These are phyloP conservation scores for Imleria badia DNA, from an alignment of 768 basidiomycete genomes.

Conservation along the genomic window DNA sequence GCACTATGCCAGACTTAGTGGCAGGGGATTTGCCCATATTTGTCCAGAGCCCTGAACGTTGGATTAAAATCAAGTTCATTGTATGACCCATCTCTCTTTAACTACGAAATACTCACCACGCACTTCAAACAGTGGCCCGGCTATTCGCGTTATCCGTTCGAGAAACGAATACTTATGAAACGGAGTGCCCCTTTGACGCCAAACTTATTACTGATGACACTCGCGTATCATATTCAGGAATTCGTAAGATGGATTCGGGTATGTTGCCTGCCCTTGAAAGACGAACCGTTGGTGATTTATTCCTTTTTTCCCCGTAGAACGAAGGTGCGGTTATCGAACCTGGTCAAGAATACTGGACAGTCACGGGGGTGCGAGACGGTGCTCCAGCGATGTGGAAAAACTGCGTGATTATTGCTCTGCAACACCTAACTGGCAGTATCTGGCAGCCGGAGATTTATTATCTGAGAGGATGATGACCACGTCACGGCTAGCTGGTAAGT, in stretches of 20 bases:
- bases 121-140: slow-evolving; percentile 45
- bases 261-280: slow-evolving; percentile 3
- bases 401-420: slow-evolving; percentile 39
- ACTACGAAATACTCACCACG: background rate
- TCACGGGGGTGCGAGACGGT: slow-evolving; percentile 25
- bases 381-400: slow-evolving; percentile 27
- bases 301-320: slow-evolving; percentile 16
- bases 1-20: slow-evolving; percentile 26
- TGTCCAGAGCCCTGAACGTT: slow-evolving; percentile 20
- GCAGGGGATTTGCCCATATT: slow-evolving; percentile 23
- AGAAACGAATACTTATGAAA: slow-evolving; percentile 39
- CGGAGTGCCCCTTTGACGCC: slow-evolving; percentile 32
- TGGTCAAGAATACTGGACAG: slow-evolving; percentile 39
- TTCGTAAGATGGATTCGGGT: slow-evolving; percentile 35
- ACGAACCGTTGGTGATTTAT: background rate
- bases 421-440: slow-evolving; percentile 39
- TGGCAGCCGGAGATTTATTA: slow-evolving; percentile 47
- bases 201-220: slow-evolving; percentile 29
- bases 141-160: slow-evolving; percentile 37
- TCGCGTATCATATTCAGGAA: slow-evolving; percentile 33
- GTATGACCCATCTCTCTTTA: slow-evolving; percentile 24
- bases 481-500: background rate
- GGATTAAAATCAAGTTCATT: slow-evolving; percentile 36
- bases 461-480: slow-evolving; percentile 10
- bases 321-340: slow-evolving; percentile 30